Evolutionary conservation across 805 yeast genomes (phyloP).

Genomic region (Ogataea nonfermentans): DNA sequence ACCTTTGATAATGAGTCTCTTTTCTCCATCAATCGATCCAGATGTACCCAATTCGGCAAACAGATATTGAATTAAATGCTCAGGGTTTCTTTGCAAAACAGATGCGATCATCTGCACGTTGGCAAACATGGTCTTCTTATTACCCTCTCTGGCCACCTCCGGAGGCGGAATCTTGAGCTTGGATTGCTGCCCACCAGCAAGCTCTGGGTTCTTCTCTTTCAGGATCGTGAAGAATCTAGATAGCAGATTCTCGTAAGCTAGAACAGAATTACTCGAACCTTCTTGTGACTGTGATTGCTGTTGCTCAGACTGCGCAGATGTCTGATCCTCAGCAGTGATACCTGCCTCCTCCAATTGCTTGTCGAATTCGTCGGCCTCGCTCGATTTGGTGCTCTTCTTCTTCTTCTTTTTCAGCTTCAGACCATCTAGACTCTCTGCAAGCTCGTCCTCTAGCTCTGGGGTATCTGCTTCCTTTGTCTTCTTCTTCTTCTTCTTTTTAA

Average conservation of each 20-base stretch:
- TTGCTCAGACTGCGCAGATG: slow-evolving; percentile 13
- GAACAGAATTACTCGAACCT: slow-evolving; percentile 47
- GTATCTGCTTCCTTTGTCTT: slow-evolving; percentile 49
- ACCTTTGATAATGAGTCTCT: slow-evolving; percentile 96
- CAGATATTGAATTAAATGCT: slow-evolving; percentile 92
- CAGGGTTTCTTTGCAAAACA: slow-evolving; percentile 93
- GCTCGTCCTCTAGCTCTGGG: slow-evolving; percentile 38
- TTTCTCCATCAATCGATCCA: slow-evolving; percentile 97
- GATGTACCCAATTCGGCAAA: slow-evolving; percentile 99
- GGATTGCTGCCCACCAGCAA: slow-evolving; percentile 94
- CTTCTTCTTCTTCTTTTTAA: slow-evolving; percentile 89
- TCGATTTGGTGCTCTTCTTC: slow-evolving; percentile 56
- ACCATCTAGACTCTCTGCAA: slow-evolving; percentile 66
- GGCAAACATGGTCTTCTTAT: slow-evolving; percentile 92
- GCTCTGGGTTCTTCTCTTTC: slow-evolving; percentile 93
- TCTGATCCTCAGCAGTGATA: slow-evolving; percentile 48
- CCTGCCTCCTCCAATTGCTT: slow-evolving; percentile 90
- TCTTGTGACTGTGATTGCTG: slow-evolving; percentile 25
- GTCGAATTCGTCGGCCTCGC: slow-evolving; percentile 78
- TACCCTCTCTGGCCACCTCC: slow-evolving; percentile 93
- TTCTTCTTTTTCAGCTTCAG: slow-evolving; percentile 77
- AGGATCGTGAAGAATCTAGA: slow-evolving; percentile 83
- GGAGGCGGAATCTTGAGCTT: slow-evolving; percentile 98
- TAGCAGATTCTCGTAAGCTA: slow-evolving; percentile 69
- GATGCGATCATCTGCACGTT: slow-evolving; percentile 93